Percentiles rank a stretch among this genome's conserved stretches.
phyloP scores from a whole-genome alignment of 192 early-diverging fungal genomes.

The Coemansia sp. region DNA sequence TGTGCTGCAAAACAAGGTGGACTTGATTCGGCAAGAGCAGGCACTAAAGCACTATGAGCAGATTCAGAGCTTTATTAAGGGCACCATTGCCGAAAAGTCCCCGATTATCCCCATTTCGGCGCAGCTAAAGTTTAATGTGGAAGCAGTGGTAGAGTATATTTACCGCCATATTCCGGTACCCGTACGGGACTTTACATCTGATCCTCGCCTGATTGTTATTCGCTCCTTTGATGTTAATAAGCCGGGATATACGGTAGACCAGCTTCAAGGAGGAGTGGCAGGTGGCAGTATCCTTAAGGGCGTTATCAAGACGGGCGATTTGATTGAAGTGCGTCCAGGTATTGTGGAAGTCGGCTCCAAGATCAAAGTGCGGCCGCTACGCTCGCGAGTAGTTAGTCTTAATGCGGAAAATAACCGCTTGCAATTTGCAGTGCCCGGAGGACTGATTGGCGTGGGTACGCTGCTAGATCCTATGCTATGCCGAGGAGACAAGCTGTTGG shows the following conservation, averaged over 20 bases:
- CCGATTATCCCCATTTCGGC: slow-evolving; percentile 98
- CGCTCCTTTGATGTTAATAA: slow-evolving; percentile 99
- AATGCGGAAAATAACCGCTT: slow-evolving; percentile 86
- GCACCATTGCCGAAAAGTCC: slow-evolving; percentile 89
- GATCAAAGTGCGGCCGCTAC: slow-evolving; percentile 80
- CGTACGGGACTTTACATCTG: slow-evolving; percentile 85
- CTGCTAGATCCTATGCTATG: slow-evolving; percentile 93
- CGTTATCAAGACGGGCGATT: slow-evolving; percentile 83
- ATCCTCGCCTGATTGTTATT: slow-evolving; percentile 94
- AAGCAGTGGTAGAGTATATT: slow-evolving; percentile 97
- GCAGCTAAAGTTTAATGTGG: slow-evolving; percentile 98
- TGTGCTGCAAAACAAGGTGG: slow-evolving; percentile 98
- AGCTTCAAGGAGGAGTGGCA: slow-evolving; percentile 95
- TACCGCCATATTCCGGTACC: slow-evolving; percentile 94
- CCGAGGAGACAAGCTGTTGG: slow-evolving; percentile 93
- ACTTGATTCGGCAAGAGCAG: slow-evolving; percentile 90
- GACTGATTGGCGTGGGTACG: slow-evolving; percentile 98
- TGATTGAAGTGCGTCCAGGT: slow-evolving; percentile 96
- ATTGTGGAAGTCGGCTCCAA: slow-evolving; percentile 84
- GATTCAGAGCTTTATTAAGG: slow-evolving; percentile 92
- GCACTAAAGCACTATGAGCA: slow-evolving; percentile 86
- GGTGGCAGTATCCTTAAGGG: slow-evolving; percentile 95
- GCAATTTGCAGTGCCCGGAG: slow-evolving; percentile 98
- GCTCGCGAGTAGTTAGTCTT: slow-evolving; percentile 84
- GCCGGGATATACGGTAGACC: slow-evolving; percentile 89